A percentile compares a stretch with the other conserved stretches of the same genome.
These are phyloP conservation scores for Paraconiothyrium sp. DNA, from an alignment of 2,329 filamentous ascomycete genomes.

Conservation along the genomic window DNA sequence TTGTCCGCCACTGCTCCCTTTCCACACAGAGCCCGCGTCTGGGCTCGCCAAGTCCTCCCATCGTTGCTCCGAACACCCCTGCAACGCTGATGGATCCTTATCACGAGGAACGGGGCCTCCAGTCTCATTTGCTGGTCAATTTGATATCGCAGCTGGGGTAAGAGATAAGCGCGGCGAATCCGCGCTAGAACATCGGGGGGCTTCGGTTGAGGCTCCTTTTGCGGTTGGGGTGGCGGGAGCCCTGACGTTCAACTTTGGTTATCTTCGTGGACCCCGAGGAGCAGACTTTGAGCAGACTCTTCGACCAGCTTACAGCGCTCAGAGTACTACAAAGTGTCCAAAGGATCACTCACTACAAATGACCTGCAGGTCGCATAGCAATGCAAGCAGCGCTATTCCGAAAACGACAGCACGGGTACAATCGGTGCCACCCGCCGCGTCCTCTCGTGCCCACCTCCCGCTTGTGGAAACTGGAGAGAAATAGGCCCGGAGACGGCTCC, in stretches of 20 bases:
- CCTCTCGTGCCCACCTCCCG: constrained; percentile 17
- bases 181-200: constrained; percentile 32
- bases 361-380: neutral
- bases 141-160: constrained; percentile 34
- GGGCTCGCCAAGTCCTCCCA: constrained; percentile 18
- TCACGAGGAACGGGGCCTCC: constrained; percentile 24
- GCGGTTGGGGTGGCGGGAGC: constrained; percentile 35
- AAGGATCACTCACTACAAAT: neutral
- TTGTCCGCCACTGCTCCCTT: constrained; percentile 37
- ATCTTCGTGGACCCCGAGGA: constrained; percentile 40
- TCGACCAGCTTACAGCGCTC: neutral
- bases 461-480: constrained; percentile 13
- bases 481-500: constrained; percentile 7
- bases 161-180: constrained; percentile 49
- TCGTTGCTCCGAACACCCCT: constrained; percentile 27
- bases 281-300: neutral
- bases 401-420: constrained; percentile 6
- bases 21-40: neutral
- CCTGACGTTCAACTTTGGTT: constrained; percentile 31
- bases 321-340: neutral
- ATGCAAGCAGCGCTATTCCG: neutral
- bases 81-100: constrained; percentile 38
- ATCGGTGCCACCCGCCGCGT: neutral
- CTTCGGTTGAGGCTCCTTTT: constrained; percentile 45
- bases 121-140: constrained; percentile 30